Evolutionary conservation across 208 protist genomes (phyloP).

Genomic region (Trypanosoma rangeli): DNA sequence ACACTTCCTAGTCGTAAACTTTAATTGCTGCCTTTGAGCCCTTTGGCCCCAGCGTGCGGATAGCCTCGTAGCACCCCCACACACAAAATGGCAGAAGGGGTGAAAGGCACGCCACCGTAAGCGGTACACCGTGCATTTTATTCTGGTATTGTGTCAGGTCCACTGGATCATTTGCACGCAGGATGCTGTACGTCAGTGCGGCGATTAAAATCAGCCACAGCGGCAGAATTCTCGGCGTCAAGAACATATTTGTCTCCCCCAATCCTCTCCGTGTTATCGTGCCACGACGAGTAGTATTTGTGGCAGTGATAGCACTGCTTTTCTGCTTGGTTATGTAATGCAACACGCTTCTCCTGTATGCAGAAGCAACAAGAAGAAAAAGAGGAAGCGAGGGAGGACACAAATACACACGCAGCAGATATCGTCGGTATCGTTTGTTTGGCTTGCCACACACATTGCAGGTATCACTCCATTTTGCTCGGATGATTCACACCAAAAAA

Average conservation of each 20-base stretch:
- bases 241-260: conserved; percentile 46
- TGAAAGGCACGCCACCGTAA: conserved; percentile 39
- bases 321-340: not conserved
- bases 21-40: conserved; percentile 53
- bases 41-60: conserved; percentile 57
- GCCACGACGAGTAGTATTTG: not conserved
- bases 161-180: conserved; percentile 60
- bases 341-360: not conserved
- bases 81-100: conserved; percentile 55
- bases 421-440: no score
- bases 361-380: not conserved
- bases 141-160: conserved; percentile 55
- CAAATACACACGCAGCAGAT: not conserved
- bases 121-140: conserved; percentile 61
- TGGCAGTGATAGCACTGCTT: not conserved
- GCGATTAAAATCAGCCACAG: conserved; percentile 59
- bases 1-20: conserved; percentile 28
- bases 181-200: conserved; percentile 50
- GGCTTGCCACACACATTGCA: no score
- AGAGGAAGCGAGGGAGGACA: not conserved
- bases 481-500: no score
- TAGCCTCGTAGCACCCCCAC: conserved; percentile 52
- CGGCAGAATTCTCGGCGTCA: conserved; percentile 58
- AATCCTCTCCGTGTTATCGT: conserved; percentile 2
- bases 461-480: no score